phyloP scores from a whole-genome alignment of 2,329 filamentous ascomycete genomes.

The Diaporthe eres region DNA sequence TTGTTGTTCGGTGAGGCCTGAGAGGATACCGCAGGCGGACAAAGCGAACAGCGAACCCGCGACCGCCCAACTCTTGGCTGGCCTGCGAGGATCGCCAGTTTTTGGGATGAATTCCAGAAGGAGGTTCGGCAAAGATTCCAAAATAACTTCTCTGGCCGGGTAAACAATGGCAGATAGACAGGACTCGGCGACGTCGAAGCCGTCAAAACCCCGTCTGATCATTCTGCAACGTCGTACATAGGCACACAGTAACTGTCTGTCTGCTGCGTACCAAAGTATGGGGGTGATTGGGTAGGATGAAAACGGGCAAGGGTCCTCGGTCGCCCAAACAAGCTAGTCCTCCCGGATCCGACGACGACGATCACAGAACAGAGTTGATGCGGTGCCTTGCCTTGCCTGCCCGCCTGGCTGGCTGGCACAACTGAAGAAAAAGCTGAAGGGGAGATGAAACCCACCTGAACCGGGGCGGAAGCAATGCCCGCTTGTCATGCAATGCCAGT shows the following conservation, averaged over 20 bases:
- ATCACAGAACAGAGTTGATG: not conserved
- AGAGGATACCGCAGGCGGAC: not conserved
- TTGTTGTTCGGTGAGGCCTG: not conserved
- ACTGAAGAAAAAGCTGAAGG: not conserved
- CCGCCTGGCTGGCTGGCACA: not conserved
- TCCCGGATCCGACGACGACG: not conserved
- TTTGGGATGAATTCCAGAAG: slow-evolving; percentile 11
- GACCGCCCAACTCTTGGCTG: not conserved
- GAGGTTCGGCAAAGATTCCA: not conserved
- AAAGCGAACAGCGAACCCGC: not conserved
- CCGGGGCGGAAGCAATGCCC: slow-evolving; percentile 12
- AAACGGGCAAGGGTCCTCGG: not conserved
- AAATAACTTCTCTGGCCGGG: not conserved
- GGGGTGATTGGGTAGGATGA: not conserved
- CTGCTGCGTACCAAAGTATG: not conserved
- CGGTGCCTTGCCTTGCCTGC: not conserved
- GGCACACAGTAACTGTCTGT: not conserved
- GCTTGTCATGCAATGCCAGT: slow-evolving; percentile 12
- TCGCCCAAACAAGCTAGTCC: slow-evolving; percentile 30
- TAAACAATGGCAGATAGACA: not conserved
- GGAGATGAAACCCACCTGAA: slow-evolving; percentile 25
- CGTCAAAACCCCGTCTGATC: slow-evolving; percentile 18
- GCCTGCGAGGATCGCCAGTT: not conserved
- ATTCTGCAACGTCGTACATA: slow-evolving; percentile 11
- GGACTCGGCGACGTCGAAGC: not conserved